Conservation (phyloP, 2,329 filamentous ascomycete genomes). For the Botrytis aclada region DNA sequence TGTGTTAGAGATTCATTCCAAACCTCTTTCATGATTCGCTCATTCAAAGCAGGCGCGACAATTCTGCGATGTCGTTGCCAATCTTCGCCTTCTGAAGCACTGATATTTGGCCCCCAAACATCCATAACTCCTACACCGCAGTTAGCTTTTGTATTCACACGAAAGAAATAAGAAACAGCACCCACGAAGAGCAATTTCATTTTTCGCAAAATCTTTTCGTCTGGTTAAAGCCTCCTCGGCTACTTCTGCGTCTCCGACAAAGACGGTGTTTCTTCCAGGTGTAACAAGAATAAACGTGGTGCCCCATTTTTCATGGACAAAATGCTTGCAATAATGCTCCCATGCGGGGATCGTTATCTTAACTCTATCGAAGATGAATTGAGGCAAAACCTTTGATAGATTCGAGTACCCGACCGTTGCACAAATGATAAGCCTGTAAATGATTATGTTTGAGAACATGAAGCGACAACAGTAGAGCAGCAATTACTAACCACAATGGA, state of each 20-base stretch:
- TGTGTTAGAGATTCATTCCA: slow-evolving; percentile 40
- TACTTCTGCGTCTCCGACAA: slow-evolving; percentile 21
- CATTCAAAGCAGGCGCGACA: slow-evolving; percentile 43
- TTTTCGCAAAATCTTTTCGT: slow-evolving; percentile 18
- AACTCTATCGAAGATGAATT: slow-evolving; percentile 20
- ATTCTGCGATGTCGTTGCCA: slow-evolving; percentile 45
- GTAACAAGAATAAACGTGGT: slow-evolving; percentile 21
- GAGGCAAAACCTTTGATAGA: slow-evolving; percentile 17
- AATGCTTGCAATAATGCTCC: slow-evolving; percentile 22
- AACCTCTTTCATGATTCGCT: slow-evolving; percentile 41
- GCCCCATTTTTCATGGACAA: slow-evolving; percentile 20
- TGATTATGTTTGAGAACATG: background rate
- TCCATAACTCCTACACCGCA: background rate
- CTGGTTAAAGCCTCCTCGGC: slow-evolving; percentile 19
- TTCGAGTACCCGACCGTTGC: slow-evolving; percentile 8
- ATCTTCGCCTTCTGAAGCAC: slow-evolving; percentile 34
- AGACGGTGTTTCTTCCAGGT: slow-evolving; percentile 15
- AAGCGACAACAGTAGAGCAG: background rate
- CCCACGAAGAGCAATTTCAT: slow-evolving; percentile 18
- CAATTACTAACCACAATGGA: slow-evolving; percentile 18
- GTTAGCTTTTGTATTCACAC: background rate
- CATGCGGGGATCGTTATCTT: slow-evolving; percentile 21
- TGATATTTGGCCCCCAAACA: background rate
- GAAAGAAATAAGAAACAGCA: background rate
- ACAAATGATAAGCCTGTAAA: slow-evolving; percentile 10